phyloP scores from a whole-genome alignment of 371 early-diverging fungal species.

The Fennellomyces sp. region DNA sequence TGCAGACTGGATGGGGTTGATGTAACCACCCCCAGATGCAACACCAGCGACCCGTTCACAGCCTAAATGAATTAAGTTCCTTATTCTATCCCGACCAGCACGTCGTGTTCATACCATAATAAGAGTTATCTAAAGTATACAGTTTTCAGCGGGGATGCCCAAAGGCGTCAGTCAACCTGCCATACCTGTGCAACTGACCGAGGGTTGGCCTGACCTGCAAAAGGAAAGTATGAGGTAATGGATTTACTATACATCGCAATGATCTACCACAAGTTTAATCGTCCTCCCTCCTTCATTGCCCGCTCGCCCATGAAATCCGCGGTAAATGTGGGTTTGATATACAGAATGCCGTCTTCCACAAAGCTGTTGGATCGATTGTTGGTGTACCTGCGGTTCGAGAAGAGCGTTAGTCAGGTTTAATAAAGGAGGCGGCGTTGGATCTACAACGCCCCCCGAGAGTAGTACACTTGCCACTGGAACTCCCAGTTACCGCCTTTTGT shows the following conservation, averaged over 20 bases:
- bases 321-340: conserved; percentile 70
- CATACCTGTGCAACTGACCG: conserved; percentile 40
- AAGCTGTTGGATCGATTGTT: conserved; percentile 69
- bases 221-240: background rate
- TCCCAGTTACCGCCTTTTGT: conserved; percentile 54
- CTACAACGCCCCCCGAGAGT: too few species aligned
- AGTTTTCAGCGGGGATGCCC: background rate
- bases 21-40: conserved; percentile 47
- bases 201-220: conserved; percentile 32
- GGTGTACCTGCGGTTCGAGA: conserved; percentile 42
- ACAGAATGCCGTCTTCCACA: conserved; percentile 65
- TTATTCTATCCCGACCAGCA: background rate
- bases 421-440: background rate
- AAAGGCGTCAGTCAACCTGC: background rate
- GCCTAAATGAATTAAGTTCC: conserved; percentile 25
- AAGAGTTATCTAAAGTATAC: conserved; percentile 36
- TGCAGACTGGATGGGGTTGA: conserved; percentile 74
- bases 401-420: too few species aligned
- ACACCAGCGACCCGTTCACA: conserved; percentile 56
- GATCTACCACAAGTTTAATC: conserved; percentile 39
- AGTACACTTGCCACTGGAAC: conserved; percentile 41
- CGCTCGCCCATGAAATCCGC: conserved; percentile 33
- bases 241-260: background rate
- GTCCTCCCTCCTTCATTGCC: conserved; percentile 35
- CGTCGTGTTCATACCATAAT: conserved; percentile 41